These are phyloP conservation scores for Vitis hybrid DNA, from an alignment of 177 flowering plant species.

Conservation along the genomic window DNA sequence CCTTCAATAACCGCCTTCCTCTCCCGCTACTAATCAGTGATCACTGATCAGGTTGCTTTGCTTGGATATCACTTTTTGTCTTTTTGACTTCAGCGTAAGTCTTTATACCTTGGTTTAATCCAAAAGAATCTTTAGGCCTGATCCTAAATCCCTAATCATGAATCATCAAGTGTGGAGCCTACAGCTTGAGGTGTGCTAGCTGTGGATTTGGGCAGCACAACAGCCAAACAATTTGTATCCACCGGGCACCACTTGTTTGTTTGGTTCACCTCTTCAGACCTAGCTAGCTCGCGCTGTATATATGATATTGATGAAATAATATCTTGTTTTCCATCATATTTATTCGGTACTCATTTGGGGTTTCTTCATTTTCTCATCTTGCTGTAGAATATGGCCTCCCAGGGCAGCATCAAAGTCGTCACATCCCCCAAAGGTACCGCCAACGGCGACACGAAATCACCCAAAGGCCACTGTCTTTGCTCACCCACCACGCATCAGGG, in stretches of 20 bases:
- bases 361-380: not conserved
- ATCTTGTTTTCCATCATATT: not conserved
- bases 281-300: not conserved
- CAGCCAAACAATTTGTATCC: slow-evolving; percentile 5
- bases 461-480: slow-evolving; percentile 51
- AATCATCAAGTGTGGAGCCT: too few relatives aligned
- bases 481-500: slow-evolving; percentile 70
- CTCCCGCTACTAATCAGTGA: too few relatives aligned
- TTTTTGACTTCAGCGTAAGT: too few relatives aligned
- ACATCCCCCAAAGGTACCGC: slow-evolving; percentile 22
- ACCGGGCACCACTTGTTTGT: not conserved
- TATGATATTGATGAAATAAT: not conserved
- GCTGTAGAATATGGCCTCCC: slow-evolving; percentile 16
- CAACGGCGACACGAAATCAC: slow-evolving; percentile 1
- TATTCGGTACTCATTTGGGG: not conserved
- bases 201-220: not conserved
- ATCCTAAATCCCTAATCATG: too few relatives aligned
- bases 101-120: too few relatives aligned
- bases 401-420: slow-evolving; percentile 8
- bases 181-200: not conserved
- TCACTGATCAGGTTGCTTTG: too few relatives aligned
- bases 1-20: too few relatives aligned
- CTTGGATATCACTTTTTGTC: too few relatives aligned
- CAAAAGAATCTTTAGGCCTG: too few relatives aligned
- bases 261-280: not conserved